Evolutionary conservation across 1,284 basidiomycete genomes (phyloP).

Genomic region (Sporisorium graminicola): DNA sequence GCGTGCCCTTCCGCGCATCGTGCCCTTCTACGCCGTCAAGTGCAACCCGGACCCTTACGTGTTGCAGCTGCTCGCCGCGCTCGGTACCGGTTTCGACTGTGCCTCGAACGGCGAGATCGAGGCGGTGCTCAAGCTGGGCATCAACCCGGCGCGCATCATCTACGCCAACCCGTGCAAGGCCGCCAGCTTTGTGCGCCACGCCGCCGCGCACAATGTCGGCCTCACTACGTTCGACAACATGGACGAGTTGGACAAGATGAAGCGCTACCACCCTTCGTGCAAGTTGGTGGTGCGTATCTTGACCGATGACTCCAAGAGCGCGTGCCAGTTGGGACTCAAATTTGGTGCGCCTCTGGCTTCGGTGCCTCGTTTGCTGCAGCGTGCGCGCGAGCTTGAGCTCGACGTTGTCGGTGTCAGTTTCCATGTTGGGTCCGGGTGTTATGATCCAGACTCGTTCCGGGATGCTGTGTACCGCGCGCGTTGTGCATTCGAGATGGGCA

Average conservation of each 20-base stretch:
- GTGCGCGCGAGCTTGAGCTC: conserved; percentile 83
- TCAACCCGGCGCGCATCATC: conserved; percentile 79
- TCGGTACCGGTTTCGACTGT: conserved; percentile 96
- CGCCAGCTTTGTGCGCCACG: conserved; percentile 88
- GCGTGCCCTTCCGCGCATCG: conserved; percentile 78
- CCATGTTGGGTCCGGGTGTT: conserved; percentile 97
- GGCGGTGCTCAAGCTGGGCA: conserved; percentile 80
- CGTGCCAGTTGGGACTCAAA: conserved; percentile 94
- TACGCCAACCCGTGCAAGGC: conserved; percentile 99
- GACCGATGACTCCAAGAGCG: conserved; percentile 94
- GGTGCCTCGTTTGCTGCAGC: conserved; percentile 83
- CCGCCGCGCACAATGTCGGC: conserved; percentile 82
- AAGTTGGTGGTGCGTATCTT: conserved; percentile 93
- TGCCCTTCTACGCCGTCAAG: conserved; percentile 91
- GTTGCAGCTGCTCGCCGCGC: conserved; percentile 85
- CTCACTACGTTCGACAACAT: conserved; percentile 98
- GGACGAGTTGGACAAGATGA: conserved; percentile 97
- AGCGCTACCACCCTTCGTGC: conserved; percentile 82
- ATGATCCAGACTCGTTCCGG: conserved; percentile 87
- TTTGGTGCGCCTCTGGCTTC: conserved; percentile 91
- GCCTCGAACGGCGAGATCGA: conserved; percentile 96
- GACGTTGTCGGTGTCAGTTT: conserved; percentile 96
- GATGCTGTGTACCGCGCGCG: conserved; percentile 89
- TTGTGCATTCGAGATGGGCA: conserved; percentile 88
- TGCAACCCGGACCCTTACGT: conserved; percentile 98